A percentile compares a stretch with the other conserved stretches of the same genome.
These are phyloP conservation scores for Phytophthora podocarpi DNA, from an alignment of 352 stramenopile species.

Conservation along the genomic window DNA sequence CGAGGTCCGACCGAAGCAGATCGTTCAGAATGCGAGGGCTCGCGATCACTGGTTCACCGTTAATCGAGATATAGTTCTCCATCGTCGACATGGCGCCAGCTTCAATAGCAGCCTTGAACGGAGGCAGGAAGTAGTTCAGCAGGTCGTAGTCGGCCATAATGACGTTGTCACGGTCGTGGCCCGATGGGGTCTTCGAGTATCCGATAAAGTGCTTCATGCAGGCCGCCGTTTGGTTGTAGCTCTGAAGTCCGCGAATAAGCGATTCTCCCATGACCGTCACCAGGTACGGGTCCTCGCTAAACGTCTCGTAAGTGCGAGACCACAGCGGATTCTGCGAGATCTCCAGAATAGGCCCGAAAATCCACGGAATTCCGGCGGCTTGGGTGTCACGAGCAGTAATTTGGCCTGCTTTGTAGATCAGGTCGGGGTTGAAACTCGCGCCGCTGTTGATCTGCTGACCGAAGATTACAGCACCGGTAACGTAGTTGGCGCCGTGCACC, in stretches of 20 bases:
- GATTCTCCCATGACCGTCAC: conserved; percentile 74
- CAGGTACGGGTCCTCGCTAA: conserved; percentile 88
- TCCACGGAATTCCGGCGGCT: conserved; percentile 85
- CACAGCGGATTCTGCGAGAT: no score
- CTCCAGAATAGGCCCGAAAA: conserved; percentile 86
- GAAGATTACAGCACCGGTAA: conserved; percentile 81
- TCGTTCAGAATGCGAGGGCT: conserved; percentile 74
- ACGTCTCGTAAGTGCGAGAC: conserved; percentile 91
- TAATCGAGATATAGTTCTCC: conserved; percentile 93
- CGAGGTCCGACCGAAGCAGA: conserved; percentile 76
- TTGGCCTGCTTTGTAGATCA: conserved; percentile 69
- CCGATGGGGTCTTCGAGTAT: conserved; percentile 73
- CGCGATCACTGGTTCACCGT: conserved; percentile 86
- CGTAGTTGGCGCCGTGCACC: conserved; percentile 91
- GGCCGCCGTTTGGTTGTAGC: conserved; percentile 47
- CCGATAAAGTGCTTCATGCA: conserved; percentile 87
- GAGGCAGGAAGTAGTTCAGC: conserved; percentile 81
- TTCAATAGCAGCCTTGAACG: conserved; percentile 79
- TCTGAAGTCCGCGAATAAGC: conserved; percentile 82
- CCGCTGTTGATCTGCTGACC: conserved; percentile 90
- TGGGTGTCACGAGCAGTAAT: conserved; percentile 86
- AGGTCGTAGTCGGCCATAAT: conserved; percentile 68
- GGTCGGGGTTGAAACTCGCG: conserved; percentile 86
- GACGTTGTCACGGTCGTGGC: conserved; percentile 83
- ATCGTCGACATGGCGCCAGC: conserved; percentile 87